These are phyloP conservation scores for Pseudomassariella vexata DNA, from an alignment of 2,329 filamentous ascomycete genomes.

Conservation along the genomic window DNA sequence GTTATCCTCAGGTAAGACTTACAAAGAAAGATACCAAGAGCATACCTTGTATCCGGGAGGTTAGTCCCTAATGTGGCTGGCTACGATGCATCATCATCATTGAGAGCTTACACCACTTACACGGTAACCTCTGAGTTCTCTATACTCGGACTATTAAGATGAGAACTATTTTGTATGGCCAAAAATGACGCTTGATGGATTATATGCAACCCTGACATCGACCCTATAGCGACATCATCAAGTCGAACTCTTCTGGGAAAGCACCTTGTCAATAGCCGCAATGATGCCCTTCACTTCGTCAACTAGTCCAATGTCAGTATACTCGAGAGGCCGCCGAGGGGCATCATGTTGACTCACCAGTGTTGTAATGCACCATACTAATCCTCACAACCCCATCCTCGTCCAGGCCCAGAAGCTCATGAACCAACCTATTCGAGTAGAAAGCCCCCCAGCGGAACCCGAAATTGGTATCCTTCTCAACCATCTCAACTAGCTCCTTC, in stretches of 20 bases:
- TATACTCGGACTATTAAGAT: no score
- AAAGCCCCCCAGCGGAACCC: conserved; percentile 65
- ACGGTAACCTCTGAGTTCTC: no score
- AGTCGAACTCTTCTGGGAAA: background rate
- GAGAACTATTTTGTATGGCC: no score
- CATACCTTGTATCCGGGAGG: no score
- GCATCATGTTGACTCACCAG: conserved; percentile 3
- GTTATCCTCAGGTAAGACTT: no score
- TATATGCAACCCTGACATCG: no score
- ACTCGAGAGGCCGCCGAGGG: background rate
- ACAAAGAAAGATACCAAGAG: no score
- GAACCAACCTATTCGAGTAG: conserved; percentile 58
- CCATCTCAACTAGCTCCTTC: conserved; percentile 52
- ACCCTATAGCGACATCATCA: no score
- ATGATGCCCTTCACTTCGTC: conserved; percentile 9
- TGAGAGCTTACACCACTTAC: no score
- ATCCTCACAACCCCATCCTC: conserved; percentile 62
- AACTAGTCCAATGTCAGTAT: conserved; percentile 2
- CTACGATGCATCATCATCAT: no score
- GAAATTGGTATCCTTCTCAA: conserved; percentile 53
- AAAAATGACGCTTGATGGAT: no score
- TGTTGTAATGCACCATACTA: conserved; percentile 72
- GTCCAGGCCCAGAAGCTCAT: conserved; percentile 52
- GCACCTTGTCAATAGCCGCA: conserved; percentile 5
- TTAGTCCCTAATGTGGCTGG: no score